Percentiles rank a stretch among this genome's conserved stretches.
phyloP scores from a whole-genome alignment of 2,329 filamentous ascomycete species.

The Dactylonectria macrodidyma region DNA sequence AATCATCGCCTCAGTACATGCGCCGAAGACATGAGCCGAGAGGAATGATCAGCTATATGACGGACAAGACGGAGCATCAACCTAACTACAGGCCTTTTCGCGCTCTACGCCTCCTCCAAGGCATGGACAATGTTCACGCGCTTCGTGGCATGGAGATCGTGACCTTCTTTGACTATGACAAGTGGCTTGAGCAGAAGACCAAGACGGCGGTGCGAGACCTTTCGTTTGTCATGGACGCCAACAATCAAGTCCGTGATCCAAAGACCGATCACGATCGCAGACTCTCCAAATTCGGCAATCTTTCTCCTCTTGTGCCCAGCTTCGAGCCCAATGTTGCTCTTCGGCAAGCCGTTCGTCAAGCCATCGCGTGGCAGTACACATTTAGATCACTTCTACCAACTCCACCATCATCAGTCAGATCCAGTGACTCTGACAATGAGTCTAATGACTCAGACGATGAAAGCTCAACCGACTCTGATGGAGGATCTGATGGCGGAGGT shows the following conservation, averaged over 20 bases:
- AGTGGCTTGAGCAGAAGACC: constrained; percentile 27
- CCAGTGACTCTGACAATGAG: constrained; percentile 3
- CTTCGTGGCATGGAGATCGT: constrained; percentile 61
- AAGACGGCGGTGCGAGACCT: constrained; percentile 47
- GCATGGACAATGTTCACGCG: constrained; percentile 59
- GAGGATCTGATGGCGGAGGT: background rate
- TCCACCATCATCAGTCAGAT: background rate
- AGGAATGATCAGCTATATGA: constrained; percentile 43
- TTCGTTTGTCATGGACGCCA: constrained; percentile 49
- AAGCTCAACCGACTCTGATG: background rate
- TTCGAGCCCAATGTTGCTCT: constrained; percentile 24
- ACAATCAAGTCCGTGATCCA: constrained; percentile 37
- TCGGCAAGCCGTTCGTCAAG: constrained; percentile 1
- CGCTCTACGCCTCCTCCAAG: constrained; percentile 59
- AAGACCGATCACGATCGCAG: constrained; percentile 31
- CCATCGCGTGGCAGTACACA: constrained; percentile 6
- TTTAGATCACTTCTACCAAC: background rate
- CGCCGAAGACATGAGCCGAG: constrained; percentile 56
- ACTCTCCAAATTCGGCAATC: constrained; percentile 37
- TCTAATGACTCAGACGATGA: background rate
- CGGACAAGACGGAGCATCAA: constrained; percentile 52
- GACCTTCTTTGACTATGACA: constrained; percentile 58
- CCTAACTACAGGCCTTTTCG: constrained; percentile 57
- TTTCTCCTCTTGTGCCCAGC: constrained; percentile 38
- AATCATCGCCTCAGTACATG: constrained; percentile 49